Evolutionary conservation across 1,139 yeast genomes (phyloP), one percentile per base, ranked within the genome.

Genomic region (Wickerhamomyces sp.): DNA sequence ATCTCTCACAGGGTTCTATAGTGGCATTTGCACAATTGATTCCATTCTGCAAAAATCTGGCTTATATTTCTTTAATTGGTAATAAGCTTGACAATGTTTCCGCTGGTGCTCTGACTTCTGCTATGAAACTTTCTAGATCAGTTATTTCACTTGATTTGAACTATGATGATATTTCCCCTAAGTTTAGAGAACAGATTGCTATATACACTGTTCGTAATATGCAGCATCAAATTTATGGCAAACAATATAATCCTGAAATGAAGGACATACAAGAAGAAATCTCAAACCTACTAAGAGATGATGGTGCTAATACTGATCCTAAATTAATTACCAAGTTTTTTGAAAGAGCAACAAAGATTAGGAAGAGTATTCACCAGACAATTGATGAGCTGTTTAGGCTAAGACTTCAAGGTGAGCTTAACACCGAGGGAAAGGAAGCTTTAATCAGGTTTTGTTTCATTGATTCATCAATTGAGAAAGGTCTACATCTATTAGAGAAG

Each of bases 391-490:
- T 84, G 39, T 72, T 78, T 52, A 68, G 68, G 37, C 57, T 81
- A 26, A 81, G 82, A 56, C 58, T 72, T 20, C 67, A 70, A 36
- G 72, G 74, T 22, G 67, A 72, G 45, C 65, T 84, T 49, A 77
- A 69, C 42, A 53, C 78, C 4, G 84, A 81, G 49, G 92, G 90
- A 10, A 83, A 83, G 52, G 94, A 83, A 53, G 78, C 87, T 0
- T 64, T 84, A 39, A 70, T 84, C 28, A 67, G 88, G 48, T 73
- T 83, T 46, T 78, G 86, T 43, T 74, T 78, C 45, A 68, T 83
- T 40, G 89, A 83, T 58, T 76, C 83, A 9, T 77, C 89, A 10
- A 70, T 84, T 39, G 84, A 80, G 48, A 79, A 78, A 50, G 87
- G 86, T 1, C 55, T 81, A 31, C 69, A 71, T 44, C 61, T 83